These are phyloP conservation scores for Plantago ovata DNA, from an alignment of 257 asterid genomes.

Conservation along the genomic window DNA sequence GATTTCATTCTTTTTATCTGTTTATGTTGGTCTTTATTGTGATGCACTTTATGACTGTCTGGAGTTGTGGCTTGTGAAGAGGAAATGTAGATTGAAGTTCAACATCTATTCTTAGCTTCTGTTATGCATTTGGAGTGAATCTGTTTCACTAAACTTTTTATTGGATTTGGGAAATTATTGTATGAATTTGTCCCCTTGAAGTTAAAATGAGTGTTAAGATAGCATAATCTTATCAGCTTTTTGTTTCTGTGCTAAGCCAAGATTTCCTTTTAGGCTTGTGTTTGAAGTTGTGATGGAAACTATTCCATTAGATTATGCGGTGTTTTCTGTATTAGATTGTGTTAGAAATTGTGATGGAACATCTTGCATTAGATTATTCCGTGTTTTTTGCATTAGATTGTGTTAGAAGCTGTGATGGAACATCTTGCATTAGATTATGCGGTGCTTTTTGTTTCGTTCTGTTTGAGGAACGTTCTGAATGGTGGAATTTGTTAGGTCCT, in stretches of 20 bases:
- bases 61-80: not conserved
- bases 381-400: too few relatives aligned
- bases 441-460: not conserved
- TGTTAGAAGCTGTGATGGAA: too few relatives aligned
- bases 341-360: too few relatives aligned
- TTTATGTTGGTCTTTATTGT: not conserved
- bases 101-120: too few relatives aligned
- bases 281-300: slow-evolving; percentile 15
- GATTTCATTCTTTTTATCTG: slow-evolving; percentile 2
- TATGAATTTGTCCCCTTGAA: not conserved
- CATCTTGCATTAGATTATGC: too few relatives aligned
- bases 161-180: slow-evolving; percentile 7
- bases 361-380: too few relatives aligned
- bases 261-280: not conserved
- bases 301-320: too few relatives aligned
- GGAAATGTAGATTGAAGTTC: not conserved
- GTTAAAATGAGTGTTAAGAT: slow-evolving; percentile 9
- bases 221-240: not conserved
- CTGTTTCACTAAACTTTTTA: too few relatives aligned
- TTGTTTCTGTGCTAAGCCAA: not conserved
- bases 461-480: slow-evolving; percentile 9
- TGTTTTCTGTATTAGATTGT: too few relatives aligned
- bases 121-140: too few relatives aligned
- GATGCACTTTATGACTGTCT: not conserved
- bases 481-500: slow-evolving; percentile 60